phyloP scores from a whole-genome alignment of 2,329 filamentous ascomycete species.

The Colletotrichum scovillei region DNA sequence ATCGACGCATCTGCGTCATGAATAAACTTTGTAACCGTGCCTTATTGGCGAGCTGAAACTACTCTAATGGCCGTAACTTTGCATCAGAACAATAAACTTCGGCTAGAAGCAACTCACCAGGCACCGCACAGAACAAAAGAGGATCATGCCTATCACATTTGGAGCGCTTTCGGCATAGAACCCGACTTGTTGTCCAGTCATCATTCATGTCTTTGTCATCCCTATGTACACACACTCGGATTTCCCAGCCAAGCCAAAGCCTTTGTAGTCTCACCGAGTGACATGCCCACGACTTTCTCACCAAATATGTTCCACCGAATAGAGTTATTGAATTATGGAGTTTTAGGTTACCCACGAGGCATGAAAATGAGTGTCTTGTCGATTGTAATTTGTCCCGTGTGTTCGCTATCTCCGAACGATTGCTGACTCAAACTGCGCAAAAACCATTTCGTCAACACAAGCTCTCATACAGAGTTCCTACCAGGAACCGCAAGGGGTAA shows the following conservation, averaged over 20 bases:
- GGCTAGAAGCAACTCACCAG: background rate
- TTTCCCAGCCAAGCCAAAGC: background rate
- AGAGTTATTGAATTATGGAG: background rate
- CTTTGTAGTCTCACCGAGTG: background rate
- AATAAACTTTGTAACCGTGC: background rate
- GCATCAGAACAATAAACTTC: background rate
- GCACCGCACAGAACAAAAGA: background rate
- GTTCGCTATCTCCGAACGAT: background rate
- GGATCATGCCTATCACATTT: background rate
- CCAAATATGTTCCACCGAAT: background rate
- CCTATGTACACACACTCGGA: slow-evolving; percentile 11
- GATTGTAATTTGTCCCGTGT: background rate
- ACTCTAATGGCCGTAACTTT: background rate
- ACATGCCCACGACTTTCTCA: background rate
- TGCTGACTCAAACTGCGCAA: slow-evolving; percentile 18
- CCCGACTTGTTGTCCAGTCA: background rate
- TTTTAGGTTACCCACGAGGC: slow-evolving; percentile 3
- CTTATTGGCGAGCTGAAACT: background rate
- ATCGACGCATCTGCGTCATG: background rate
- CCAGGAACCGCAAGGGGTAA: slow-evolving; percentile 24
- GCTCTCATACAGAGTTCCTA: slow-evolving; percentile 2
- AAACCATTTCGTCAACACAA: slow-evolving; percentile 29
- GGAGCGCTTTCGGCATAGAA: background rate
- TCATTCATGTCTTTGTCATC: slow-evolving; percentile 3
- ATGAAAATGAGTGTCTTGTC: background rate